These are phyloP conservation scores for Dysphania ambrosioides DNA, from an alignment of 148 eudicot genomes.

Conservation along the genomic window DNA sequence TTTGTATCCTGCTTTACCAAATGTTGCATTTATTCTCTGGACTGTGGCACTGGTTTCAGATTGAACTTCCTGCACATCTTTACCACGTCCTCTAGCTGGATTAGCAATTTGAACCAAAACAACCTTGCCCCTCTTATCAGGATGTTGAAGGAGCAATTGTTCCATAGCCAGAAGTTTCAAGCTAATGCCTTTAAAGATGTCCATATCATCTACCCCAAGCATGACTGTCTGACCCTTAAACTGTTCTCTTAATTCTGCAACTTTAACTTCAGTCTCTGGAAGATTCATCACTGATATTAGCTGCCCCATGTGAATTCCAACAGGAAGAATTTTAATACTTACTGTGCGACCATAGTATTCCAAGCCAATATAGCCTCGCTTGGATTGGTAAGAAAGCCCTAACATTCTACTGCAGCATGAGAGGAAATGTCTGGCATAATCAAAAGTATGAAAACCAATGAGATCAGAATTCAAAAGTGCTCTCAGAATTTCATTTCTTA, in stretches of 20 bases:
- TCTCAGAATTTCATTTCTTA: slow-evolving; percentile 65
- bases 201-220: slow-evolving; percentile 96
- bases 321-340: slow-evolving; percentile 82
- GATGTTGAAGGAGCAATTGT: slow-evolving; percentile 65
- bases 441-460: slow-evolving; percentile 80
- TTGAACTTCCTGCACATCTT: slow-evolving; percentile 68
- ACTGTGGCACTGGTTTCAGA: slow-evolving; percentile 61
- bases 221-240: slow-evolving; percentile 58
- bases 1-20: slow-evolving; percentile 53
- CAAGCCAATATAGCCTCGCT: slow-evolving; percentile 75
- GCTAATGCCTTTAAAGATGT: slow-evolving; percentile 83
- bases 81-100: slow-evolving; percentile 85
- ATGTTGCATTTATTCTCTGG: slow-evolving; percentile 52
- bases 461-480: slow-evolving; percentile 77
- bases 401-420: slow-evolving; percentile 89
- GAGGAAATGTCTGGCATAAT: slow-evolving; percentile 83
- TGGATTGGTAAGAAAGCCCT: slow-evolving; percentile 77
- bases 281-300: slow-evolving; percentile 62
- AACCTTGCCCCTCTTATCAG: slow-evolving; percentile 62
- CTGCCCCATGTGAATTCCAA: slow-evolving; percentile 85
- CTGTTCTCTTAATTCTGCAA: slow-evolving; percentile 47
- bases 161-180: slow-evolving; percentile 82
- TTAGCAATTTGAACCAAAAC: slow-evolving; percentile 85
- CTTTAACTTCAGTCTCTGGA: slow-evolving; percentile 53
- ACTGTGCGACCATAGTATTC: slow-evolving; percentile 87